Evolutionary conservation across 306 rosid genomes (phyloP), one percentile per base, ranked within the genome.

Genomic region (Cucumis cinereus): DNA sequence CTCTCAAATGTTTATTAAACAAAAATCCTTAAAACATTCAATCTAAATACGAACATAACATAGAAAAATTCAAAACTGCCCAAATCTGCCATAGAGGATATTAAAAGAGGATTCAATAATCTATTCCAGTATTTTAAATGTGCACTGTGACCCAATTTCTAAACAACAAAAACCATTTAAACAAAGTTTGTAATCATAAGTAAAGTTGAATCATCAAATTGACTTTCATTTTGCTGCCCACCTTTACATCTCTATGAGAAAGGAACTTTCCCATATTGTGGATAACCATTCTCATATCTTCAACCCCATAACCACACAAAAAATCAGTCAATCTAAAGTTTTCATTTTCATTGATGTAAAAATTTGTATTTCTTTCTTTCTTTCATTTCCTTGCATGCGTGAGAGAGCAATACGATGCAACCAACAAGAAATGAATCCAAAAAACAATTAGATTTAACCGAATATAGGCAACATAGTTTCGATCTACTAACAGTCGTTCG

Each of bases 131-230:
- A n/a, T n/a, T n/a, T n/a, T n/a, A n/a, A n/a, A n/a, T n/a, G 86
- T 71, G 97, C 99, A 84, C 97, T 94, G 79, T 91, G 99, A 58
- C 90, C 99, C 56, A 94, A 97, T 78, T 94, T 97, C 99, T 94
- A 90, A 74, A 22, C 61, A 8, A 35, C 2, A 19, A 30, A 30
- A 60, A 30, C 0, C 67, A 28, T 60, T 66, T 45, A n/a, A 43
- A 41, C 74, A 69, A 43, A 13, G 23, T 22, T 24, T 7, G 33
- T 24, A 69, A 6, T 45, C 28, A 14, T 1, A 14, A 45, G 17
- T 45, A 40, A 40, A 7, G n/a, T 40, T 43, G 14, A 43, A 43
- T 43, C 6, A 35, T 35, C 13, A 43, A 43, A 9, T 2, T 43
- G 49, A 12, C 3, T 41, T 41, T 43, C 3, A 40, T 40, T 40